phyloP scores from a whole-genome alignment of 306 rosid genomes.

The Sindora glabra region DNA sequence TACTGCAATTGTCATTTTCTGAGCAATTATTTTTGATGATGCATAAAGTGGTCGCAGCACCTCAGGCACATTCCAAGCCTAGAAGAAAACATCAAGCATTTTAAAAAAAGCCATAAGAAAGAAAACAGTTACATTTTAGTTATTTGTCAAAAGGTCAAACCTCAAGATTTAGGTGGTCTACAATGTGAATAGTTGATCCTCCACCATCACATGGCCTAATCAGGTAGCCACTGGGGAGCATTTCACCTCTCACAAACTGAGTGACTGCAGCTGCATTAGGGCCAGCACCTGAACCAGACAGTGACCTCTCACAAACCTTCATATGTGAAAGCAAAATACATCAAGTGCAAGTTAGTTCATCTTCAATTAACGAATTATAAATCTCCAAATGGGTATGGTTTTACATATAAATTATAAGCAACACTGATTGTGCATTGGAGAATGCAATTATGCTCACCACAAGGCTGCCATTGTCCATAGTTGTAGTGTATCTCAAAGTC shows the following conservation, averaged over 20 bases:
- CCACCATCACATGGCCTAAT: constrained; percentile 98
- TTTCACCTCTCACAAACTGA: constrained; percentile 80
- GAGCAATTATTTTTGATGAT: constrained; percentile 88
- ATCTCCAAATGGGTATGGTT: background rate
- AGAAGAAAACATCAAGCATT: background rate
- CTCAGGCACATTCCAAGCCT: constrained; percentile 99
- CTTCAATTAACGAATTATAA: background rate
- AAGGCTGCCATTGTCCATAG: constrained; percentile 81
- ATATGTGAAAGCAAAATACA: constrained; percentile 9
- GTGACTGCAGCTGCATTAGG: constrained; percentile 68
- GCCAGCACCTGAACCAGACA: constrained; percentile 90
- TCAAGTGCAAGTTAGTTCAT: background rate
- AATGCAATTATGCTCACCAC: constrained; percentile 47
- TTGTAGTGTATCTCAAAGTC: constrained; percentile 92
- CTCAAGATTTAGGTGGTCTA: constrained; percentile 95
- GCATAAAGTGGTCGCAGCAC: constrained; percentile 92
- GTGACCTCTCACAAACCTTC: constrained; percentile 94
- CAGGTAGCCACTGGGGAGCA: constrained; percentile 92
- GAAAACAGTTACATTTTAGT: background rate
- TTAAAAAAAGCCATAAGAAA: background rate
- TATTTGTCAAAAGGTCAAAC: constrained; percentile 28
- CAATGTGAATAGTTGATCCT: constrained; percentile 94
- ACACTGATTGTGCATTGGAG: too few relatives aligned
- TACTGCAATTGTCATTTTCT: constrained; percentile 90
- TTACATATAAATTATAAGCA: background rate